Conservation (phyloP, 768 basidiomycete species). For the Lentinula sp. region DNA sequence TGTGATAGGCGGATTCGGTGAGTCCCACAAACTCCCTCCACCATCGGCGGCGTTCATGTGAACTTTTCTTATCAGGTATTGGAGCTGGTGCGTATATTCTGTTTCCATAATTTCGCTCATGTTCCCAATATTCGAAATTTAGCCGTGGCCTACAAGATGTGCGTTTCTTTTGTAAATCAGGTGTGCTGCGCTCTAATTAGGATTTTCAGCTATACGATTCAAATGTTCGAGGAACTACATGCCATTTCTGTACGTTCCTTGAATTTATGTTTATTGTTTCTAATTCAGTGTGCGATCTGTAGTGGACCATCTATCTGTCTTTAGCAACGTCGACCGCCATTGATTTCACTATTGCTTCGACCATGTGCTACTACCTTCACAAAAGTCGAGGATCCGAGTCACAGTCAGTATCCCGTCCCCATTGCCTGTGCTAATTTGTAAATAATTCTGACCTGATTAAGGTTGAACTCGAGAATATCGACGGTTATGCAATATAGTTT, state of each 20-base stretch:
- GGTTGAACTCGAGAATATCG: constrained; percentile 28
- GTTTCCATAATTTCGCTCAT: neutral
- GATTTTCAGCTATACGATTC: constrained; percentile 22
- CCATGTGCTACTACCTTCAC: constrained; percentile 30
- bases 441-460: neutral
- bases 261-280: neutral
- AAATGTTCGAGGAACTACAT: constrained; percentile 23
- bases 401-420: neutral
- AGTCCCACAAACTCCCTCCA: constrained; percentile 6
- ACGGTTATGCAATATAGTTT: constrained; percentile 30
- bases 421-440: neutral
- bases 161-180: constrained; percentile 2
- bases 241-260: constrained; percentile 23
- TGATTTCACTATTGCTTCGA: constrained; percentile 34
- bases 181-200: neutral
- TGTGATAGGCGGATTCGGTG: constrained; percentile 33
- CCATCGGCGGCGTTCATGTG: neutral
- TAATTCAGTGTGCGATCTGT: neutral
- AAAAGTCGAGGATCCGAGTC: constrained; percentile 17
- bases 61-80: constrained; percentile 17
- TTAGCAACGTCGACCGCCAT: constrained; percentile 36
- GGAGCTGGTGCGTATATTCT: constrained; percentile 22
- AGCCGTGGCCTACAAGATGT: constrained; percentile 34
- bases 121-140: neutral
- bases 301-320: constrained; percentile 39